These are phyloP conservation scores for Colletotrichum sp. DNA, from an alignment of 2,329 filamentous ascomycete species.

Conservation along the genomic window DNA sequence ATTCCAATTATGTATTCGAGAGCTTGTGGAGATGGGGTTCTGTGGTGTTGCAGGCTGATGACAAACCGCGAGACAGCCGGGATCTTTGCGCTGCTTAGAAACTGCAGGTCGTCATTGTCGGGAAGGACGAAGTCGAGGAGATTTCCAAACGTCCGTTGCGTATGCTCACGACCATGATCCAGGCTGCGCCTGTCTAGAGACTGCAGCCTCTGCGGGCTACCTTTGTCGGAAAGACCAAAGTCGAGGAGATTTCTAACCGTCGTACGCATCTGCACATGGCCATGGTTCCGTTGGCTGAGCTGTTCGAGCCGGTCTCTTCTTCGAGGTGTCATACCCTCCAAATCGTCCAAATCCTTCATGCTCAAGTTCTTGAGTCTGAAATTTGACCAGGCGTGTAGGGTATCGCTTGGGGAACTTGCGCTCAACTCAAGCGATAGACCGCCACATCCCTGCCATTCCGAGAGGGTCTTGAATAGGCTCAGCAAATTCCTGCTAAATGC, in stretches of 20 bases:
- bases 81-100: background rate
- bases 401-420: background rate
- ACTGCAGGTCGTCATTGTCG: background rate
- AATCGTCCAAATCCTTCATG: too few species aligned
- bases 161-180: background rate
- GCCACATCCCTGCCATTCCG: background rate
- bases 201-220: background rate
- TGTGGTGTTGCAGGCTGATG: background rate
- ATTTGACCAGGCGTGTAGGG: background rate
- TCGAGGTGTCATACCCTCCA: background rate
- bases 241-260: too few species aligned
- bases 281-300: background rate
- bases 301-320: background rate
- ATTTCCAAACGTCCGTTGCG: background rate
- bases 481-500: background rate
- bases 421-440: background rate
- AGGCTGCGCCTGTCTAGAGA: background rate
- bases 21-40: background rate
- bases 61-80: background rate
- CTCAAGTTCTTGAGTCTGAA: background rate
- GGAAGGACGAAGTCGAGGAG: background rate
- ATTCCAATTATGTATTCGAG: background rate
- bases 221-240: background rate
- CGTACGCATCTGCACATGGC: too few species aligned
- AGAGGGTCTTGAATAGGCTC: background rate